These are phyloP conservation scores for Tephrocybe sp. DNA, from an alignment of 768 basidiomycete genomes.

Conservation along the genomic window DNA sequence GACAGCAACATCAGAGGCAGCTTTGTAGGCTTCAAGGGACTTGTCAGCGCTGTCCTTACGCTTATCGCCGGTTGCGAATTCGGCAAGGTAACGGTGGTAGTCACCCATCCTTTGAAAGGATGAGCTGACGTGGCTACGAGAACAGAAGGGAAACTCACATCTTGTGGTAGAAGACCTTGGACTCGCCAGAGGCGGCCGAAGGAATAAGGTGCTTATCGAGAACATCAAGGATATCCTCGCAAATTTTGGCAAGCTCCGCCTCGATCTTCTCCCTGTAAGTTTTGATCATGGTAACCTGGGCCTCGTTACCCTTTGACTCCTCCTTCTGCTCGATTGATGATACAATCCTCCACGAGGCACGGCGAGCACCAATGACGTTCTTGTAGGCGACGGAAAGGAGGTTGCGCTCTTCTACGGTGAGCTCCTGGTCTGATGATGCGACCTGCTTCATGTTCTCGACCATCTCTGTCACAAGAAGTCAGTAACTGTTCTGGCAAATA, in stretches of 20 bases:
- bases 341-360: slow-evolving; percentile 97
- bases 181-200: slow-evolving; percentile 94
- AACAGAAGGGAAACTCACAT: slow-evolving; percentile 55
- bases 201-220: slow-evolving; percentile 98
- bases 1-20: slow-evolving; percentile 94
- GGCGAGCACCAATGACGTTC: slow-evolving; percentile 98
- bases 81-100: slow-evolving; percentile 98
- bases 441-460: slow-evolving; percentile 99
- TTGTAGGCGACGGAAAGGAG: slow-evolving; percentile 98
- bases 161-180: slow-evolving; percentile 99
- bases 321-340: slow-evolving; percentile 99
- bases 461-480: slow-evolving; percentile 64
- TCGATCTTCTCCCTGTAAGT: slow-evolving; percentile 98
- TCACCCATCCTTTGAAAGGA: slow-evolving; percentile 85
- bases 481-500: slow-evolving; percentile 9
- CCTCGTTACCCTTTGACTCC: slow-evolving; percentile 97
- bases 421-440: slow-evolving; percentile 95
- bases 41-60: slow-evolving; percentile 97
- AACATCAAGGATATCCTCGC: slow-evolving; percentile 96
- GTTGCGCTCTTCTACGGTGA: slow-evolving; percentile 98
- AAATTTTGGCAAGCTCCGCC: slow-evolving; percentile 94
- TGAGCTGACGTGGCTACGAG: slow-evolving; percentile 15
- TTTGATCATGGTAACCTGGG: slow-evolving; percentile 97
- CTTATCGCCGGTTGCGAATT: slow-evolving; percentile 98
- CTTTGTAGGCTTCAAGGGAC: slow-evolving; percentile 97